Base-by-base conservation (phyloP, 192 early-diverging fungal genomes). In the Podochytrium sp. region DNA sequence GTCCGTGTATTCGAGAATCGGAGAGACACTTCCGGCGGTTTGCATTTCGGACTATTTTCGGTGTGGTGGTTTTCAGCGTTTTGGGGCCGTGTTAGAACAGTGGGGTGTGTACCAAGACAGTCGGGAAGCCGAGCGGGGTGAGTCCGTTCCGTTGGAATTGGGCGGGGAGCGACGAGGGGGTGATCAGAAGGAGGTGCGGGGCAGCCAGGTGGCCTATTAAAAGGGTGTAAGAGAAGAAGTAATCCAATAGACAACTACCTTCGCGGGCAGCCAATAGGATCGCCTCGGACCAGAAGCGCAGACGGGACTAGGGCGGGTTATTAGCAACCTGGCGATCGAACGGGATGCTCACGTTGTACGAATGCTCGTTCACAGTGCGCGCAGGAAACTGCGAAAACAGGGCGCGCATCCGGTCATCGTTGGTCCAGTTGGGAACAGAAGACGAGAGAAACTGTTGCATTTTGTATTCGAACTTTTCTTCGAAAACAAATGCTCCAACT, bases 391-490 rank as follows among this genome's bases (percentile, higher is more conserved):
- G 61, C 18, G 61, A 14, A 63, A 63, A 63, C 14, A 63, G 61
- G 10, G 32, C 37, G 20, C 10, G 10, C 61, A 63, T 63, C 20
- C 61, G 61, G 10, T 63, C 20, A 35, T 63, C 61, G 37, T 38
- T 63, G 37, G 20, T 40, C 61, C 61, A 63, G 29, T 63, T 35
- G 16, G 61, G 47, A 49, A 49, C n/a, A n/a, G n/a, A n/a, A n/a
- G n/a, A n/a, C n/a, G n/a, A n/a, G n/a, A n/a, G n/a, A n/a, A n/a
- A n/a, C n/a, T n/a, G n/a, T n/a, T n/a, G n/a, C n/a, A n/a, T n/a
- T n/a, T n/a, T n/a, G n/a, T n/a, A n/a, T n/a, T n/a, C n/a, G n/a
- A n/a, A n/a, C n/a, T n/a, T n/a, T n/a, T n/a, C n/a, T n/a, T n/a
- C n/a, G 25, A 55, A 55, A 55, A 43, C 23, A 29, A n/a, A 65